These are phyloP conservation scores for Periconia digitata DNA, from an alignment of 2,329 filamentous ascomycete genomes.

Conservation along the genomic window DNA sequence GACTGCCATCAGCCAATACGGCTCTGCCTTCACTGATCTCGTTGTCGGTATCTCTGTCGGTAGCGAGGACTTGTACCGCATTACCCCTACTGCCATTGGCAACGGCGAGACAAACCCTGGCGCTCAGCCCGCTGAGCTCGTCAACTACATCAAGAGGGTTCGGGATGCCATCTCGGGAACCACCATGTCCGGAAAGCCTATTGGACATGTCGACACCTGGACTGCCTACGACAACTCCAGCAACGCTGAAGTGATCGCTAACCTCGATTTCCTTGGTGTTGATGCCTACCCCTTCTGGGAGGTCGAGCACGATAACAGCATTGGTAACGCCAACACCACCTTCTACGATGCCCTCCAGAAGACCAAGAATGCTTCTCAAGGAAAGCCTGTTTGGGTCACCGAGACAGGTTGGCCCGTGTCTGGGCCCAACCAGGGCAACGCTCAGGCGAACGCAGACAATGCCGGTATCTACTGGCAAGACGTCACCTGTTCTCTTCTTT, in stretches of 20 bases:
- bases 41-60: constrained; percentile 85
- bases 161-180: constrained; percentile 66
- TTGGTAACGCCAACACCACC: constrained; percentile 64
- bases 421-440: constrained; percentile 63
- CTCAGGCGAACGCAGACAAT: constrained; percentile 65
- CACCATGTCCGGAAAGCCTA: constrained; percentile 55
- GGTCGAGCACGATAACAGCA: constrained; percentile 56
- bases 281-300: constrained; percentile 87
- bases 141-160: constrained; percentile 70
- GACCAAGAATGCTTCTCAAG: constrained; percentile 60
- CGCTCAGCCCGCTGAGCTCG: constrained; percentile 62
- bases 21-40: constrained; percentile 62
- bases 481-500: constrained; percentile 71
- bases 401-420: constrained; percentile 86
- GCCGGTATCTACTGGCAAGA: constrained; percentile 80
- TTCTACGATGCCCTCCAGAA: constrained; percentile 68
- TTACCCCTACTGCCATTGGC: constrained; percentile 67
- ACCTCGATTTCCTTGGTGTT: constrained; percentile 77
- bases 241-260: constrained; percentile 70
- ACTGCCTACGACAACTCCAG: constrained; percentile 67
- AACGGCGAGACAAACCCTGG: constrained; percentile 63
- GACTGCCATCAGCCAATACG: constrained; percentile 69
- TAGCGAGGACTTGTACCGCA: constrained; percentile 69
- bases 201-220: constrained; percentile 92
- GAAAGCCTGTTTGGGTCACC: constrained; percentile 80